Base-by-base conservation (phyloP, 2,329 filamentous ascomycete species). In the Xylariaceae sp. region DNA sequence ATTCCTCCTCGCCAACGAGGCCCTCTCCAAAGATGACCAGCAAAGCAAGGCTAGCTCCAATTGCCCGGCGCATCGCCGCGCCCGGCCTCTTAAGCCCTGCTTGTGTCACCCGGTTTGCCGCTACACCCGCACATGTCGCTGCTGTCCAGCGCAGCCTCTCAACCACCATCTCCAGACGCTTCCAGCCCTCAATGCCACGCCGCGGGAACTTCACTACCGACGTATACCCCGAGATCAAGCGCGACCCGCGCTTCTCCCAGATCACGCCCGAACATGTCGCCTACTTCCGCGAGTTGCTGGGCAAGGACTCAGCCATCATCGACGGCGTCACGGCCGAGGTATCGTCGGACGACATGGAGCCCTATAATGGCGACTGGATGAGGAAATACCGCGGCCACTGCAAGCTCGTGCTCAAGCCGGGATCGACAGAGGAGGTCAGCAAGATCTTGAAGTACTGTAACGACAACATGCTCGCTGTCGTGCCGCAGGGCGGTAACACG, bases 351-450 rank as follows among this genome's bases (percentile, higher is more conserved):
- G 93, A 97, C 63, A 77, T 97, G 54, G 88, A 93, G 64, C 80
- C 87, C 6, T 98, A 90, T 77, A 98, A 98, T 69, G 82, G 84
- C 64, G 93, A 98, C 71, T 98, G 94, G 93, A 96, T 98, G 91
- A 85, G 88, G 68, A 98, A 98, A 71, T 98, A 95, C 73, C 84
- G 88, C 50, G 94, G 93, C 22, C 90, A 96, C 68, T 83, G 88
- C 50, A 82, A 84, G 61, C 73, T 98, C 21, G 90, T 97, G 4
- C 72, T 98, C 52, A 94, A 90, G 70, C 93, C 93, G 10, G 80
- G 77, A 41, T 86, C 81, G 14, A 92, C 88, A 1, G 83, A 92
- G 59, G 85, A 98, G 68, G 88, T 97, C 58, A 95, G 89, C 79
- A 79, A 86, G 69, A 84, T 97, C 48, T 69, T 98, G 58, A 85